Base-by-base conservation (phyloP, 2,329 filamentous ascomycete species). In the Cordyceps pruinosa region DNA sequence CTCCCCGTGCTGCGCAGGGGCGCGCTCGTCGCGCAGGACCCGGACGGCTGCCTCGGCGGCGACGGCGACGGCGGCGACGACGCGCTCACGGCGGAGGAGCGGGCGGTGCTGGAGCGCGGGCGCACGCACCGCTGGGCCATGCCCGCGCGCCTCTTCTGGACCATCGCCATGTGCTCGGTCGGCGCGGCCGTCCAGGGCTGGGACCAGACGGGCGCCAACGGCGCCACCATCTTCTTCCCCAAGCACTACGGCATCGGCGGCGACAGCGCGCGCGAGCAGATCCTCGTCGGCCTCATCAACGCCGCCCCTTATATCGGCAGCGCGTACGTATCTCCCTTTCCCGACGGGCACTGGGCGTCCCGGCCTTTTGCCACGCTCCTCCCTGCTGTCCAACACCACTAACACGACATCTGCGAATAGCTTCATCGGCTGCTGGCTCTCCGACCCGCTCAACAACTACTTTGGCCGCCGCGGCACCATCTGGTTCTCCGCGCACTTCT, bases 401-500 rank as follows among this genome's bases (percentile, higher is more conserved):
- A 39, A 55, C 50, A 25, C 2, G 9, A 7, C 8, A 5, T 35
- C 3, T 26, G 10, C 23, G 17, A 13, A 25, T 15, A 57, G 55
- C 23, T 62, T 77, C 8, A 65, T 78, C 28, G 83, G 84, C 5
- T 85, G 83, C 66, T 88, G 85, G 85, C 70, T 86, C n/a, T 85
- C 84, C 1, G 86, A 89, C 60, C 84, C 85, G 13, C 77, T 87
- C 56, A 79, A 75, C 61, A 62, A 71, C 54, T 68, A 66, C 51
- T 65, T 75, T 34, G 77, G 77, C 9, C 75, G 77, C 10, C 72
- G 77, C 8, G 76, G 75, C 26, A 69, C 70, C 19, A 91, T 93
- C 61, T 92, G 90, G 70, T 73, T 89, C 58, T 84, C 88, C 5
- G 89, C 87, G 42, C 81, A 88, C 61, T 85, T 92, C 66, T 88